These are phyloP conservation scores for Fusarium sp. DNA, from an alignment of 2,329 filamentous ascomycete genomes.

Conservation along the genomic window DNA sequence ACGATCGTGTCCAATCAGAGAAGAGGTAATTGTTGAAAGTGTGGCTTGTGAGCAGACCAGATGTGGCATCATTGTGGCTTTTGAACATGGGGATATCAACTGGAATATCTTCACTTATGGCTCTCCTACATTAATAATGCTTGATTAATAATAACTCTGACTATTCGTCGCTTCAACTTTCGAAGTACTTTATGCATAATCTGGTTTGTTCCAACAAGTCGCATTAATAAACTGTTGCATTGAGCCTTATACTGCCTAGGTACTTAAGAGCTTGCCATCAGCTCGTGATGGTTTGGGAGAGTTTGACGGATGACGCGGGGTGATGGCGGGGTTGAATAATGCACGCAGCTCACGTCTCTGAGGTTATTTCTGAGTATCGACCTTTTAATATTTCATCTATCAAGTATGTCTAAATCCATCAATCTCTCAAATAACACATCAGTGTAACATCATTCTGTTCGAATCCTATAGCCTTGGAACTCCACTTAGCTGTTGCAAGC, in stretches of 20 bases:
- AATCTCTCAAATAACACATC: too few species aligned
- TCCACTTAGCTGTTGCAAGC: slow-evolving; percentile 14
- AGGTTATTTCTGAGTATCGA: too few species aligned
- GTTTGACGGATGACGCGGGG: slow-evolving; percentile 47
- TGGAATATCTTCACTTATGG: background rate
- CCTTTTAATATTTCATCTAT: too few species aligned
- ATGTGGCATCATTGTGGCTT: slow-evolving; percentile 22
- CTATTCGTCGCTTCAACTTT: too few species aligned
- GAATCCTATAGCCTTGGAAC: slow-evolving; percentile 1
- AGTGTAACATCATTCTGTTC: background rate
- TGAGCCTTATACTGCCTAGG: background rate
- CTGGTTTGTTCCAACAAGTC: background rate
- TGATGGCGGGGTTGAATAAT: slow-evolving; percentile 44
- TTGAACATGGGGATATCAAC: background rate
- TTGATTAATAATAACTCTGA: too few species aligned
- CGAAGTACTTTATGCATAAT: too few species aligned
- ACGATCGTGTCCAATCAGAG: slow-evolving; percentile 37
- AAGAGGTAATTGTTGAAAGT: slow-evolving; percentile 28
- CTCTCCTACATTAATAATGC: too few species aligned
- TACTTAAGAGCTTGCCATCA: background rate
- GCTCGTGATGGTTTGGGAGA: slow-evolving; percentile 26
- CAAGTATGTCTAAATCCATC: too few species aligned
- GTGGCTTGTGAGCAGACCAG: slow-evolving; percentile 6
- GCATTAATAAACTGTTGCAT: slow-evolving; percentile 1
- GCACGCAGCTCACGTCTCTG: background rate